Evolutionary conservation across 83 land plant species (phyloP).

Genomic region (Picea mariana): DNA sequence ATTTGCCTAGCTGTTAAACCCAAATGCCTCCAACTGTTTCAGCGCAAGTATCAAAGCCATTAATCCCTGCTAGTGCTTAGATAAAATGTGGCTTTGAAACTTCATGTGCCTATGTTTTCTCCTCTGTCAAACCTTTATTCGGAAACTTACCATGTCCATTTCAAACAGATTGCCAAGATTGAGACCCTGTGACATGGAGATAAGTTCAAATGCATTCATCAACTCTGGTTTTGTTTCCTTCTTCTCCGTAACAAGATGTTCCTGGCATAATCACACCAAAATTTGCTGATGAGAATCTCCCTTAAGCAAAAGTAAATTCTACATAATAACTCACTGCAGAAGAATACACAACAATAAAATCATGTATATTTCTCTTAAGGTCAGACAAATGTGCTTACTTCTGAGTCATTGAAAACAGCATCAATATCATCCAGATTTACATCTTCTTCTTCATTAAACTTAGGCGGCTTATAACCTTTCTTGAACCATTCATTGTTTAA

Average conservation of each 20-base stretch:
- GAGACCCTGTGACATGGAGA: slow-evolving; percentile 59
- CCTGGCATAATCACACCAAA: slow-evolving; percentile 19
- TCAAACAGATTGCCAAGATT: slow-evolving; percentile 65
- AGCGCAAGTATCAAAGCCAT: no score
- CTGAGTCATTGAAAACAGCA: slow-evolving; percentile 67
- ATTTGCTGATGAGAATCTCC: no score
- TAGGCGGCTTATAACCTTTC: slow-evolving; percentile 70
- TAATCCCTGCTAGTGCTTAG: no score
- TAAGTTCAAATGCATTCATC: slow-evolving; percentile 82
- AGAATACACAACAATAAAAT: no score
- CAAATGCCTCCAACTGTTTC: no score
- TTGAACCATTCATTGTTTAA: slow-evolving; percentile 91
- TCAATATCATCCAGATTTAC: slow-evolving; percentile 86
- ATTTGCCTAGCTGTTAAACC: no score
- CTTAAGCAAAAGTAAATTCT: no score
- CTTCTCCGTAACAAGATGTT: slow-evolving; percentile 69
- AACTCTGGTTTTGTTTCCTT: slow-evolving; percentile 59
- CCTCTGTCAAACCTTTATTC: not conserved
- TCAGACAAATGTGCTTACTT: slow-evolving; percentile 1
- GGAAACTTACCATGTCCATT: slow-evolving; percentile 32
- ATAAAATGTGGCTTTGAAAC: no score
- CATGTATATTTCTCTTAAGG: not conserved
- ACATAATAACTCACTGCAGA: no score
- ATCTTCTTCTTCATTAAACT: slow-evolving; percentile 75
- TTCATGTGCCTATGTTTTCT: no score